Base-by-base conservation (phyloP, 805 yeast species). In the Tanozyma kutaoensis region DNA sequence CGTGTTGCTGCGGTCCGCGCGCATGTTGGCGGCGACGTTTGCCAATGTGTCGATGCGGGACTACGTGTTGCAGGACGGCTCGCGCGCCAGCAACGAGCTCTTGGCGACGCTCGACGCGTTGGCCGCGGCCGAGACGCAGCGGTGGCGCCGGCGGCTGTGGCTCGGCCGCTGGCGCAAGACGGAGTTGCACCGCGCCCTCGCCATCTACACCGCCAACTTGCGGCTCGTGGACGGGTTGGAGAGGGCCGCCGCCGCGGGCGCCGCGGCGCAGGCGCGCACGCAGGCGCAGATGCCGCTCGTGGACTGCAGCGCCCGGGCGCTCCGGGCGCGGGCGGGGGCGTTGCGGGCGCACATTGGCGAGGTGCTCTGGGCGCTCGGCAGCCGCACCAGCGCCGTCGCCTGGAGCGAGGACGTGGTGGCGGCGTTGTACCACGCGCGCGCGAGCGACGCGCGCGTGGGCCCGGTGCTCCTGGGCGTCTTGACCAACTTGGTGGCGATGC, bases 371-470 rank as follows among this genome's bases (percentile, higher is more conserved):
- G 52, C 52, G 6, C 48, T 44, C 33, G 62, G 62, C 5, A 51
- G 36, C 36, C 47, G 48, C 30, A 39, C 50, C 30, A 50, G 52
- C 28, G 62, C 66, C 14, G 45, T 55, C 22, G 39, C 55, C 2
- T 58, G 65, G 65, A 46, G 50, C 11, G 64, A 59, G 34, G 61
- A 59, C 30, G 52, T 58, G 4, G 41, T 59, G 6, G 59, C 54
- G 25, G 53, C 51, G 14, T 40, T 51, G 17, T 58, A 48, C 34
- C 45, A 43, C 29, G 46, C 42, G 27, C 48, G 48, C 35, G 40
- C 45, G 23, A 38, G 43, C 19, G 36, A 46, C 11, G 29, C 48
- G 3, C 39, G 45, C 14, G 51, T 47, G 1, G 41, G 50, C 3
- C 47, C 49, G 2, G 45, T 59, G 12, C 39, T 58, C 21, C 24